Conservation (phyloP, 1,284 basidiomycete genomes). For the Cryptococcus deneoformans region DNA sequence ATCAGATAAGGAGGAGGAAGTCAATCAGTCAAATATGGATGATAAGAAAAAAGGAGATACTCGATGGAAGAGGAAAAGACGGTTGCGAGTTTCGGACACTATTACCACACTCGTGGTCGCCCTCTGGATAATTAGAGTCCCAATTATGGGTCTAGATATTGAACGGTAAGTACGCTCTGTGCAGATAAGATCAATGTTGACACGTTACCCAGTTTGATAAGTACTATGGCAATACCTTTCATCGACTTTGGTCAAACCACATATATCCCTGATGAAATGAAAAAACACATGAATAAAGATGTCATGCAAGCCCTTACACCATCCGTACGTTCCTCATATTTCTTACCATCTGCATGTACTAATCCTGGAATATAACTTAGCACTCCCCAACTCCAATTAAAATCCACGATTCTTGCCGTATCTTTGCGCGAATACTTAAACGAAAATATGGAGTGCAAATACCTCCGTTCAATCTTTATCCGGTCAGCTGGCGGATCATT, state of each 20-base stretch:
- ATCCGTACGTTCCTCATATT: slow-evolving; percentile 53
- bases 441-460: slow-evolving; percentile 60
- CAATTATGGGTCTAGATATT: slow-evolving; percentile 70
- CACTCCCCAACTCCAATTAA: slow-evolving; percentile 19
- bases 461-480: slow-evolving; percentile 74
- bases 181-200: too few species aligned
- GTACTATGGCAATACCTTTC: slow-evolving; percentile 74
- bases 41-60: background rate
- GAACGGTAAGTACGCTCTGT: slow-evolving; percentile 56
- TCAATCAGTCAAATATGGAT: background rate
- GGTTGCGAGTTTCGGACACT: slow-evolving; percentile 30
- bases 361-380: slow-evolving; percentile 13
- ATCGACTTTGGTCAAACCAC: slow-evolving; percentile 62
- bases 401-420: slow-evolving; percentile 16
- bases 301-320: slow-evolving; percentile 65
- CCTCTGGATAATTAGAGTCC: slow-evolving; percentile 74
- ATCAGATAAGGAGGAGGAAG: slow-evolving; percentile 24
- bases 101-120: slow-evolving; percentile 58
- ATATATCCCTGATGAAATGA: slow-evolving; percentile 63
- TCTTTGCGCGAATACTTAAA: slow-evolving; percentile 22
- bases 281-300: slow-evolving; percentile 66
- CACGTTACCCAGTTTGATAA: slow-evolving; percentile 50
- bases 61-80: slow-evolving; percentile 13
- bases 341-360: background rate
- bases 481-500: slow-evolving; percentile 76